phyloP scores from a whole-genome alignment of 2,329 filamentous ascomycete species.

The Calonectria fujianensis region DNA sequence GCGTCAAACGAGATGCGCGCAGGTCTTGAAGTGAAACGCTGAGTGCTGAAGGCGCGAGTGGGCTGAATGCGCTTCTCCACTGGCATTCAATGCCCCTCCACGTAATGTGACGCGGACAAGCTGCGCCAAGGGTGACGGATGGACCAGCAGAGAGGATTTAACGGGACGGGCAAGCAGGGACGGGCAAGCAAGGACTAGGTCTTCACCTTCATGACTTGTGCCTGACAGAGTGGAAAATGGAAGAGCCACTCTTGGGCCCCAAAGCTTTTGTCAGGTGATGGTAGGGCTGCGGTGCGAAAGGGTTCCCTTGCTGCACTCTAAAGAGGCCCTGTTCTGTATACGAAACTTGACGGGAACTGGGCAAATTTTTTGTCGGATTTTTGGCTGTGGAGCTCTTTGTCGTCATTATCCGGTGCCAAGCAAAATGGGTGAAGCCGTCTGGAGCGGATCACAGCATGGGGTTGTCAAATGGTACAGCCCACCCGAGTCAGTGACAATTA shows the following conservation, averaged over 20 bases:
- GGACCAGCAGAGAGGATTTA: background rate
- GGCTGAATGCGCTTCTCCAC: constrained; percentile 14
- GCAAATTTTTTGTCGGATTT: background rate
- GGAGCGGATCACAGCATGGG: constrained; percentile 22
- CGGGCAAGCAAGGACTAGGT: background rate
- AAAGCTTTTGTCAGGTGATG: constrained; percentile 20
- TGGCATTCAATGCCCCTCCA: constrained; percentile 4
- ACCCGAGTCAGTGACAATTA: constrained; percentile 22
- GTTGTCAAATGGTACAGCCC: background rate
- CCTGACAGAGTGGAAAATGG: background rate
- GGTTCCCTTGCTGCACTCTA: background rate
- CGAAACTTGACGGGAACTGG: background rate
- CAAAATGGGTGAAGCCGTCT: constrained; percentile 13
- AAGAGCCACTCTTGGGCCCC: constrained; percentile 7
- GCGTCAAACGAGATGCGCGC: constrained; percentile 7
- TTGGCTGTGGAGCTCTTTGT: background rate
- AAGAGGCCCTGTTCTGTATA: background rate
- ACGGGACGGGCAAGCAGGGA: background rate
- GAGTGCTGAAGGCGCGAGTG: constrained; percentile 11
- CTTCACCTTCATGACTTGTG: background rate
- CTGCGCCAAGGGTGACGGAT: constrained; percentile 5
- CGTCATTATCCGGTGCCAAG: constrained; percentile 20
- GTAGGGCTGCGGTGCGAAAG: constrained; percentile 7
- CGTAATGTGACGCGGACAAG: constrained; percentile 21
- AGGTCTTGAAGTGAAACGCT: constrained; percentile 19